Conservation (phyloP, 2,329 filamentous ascomycete species). For the Didymella glomerata region DNA sequence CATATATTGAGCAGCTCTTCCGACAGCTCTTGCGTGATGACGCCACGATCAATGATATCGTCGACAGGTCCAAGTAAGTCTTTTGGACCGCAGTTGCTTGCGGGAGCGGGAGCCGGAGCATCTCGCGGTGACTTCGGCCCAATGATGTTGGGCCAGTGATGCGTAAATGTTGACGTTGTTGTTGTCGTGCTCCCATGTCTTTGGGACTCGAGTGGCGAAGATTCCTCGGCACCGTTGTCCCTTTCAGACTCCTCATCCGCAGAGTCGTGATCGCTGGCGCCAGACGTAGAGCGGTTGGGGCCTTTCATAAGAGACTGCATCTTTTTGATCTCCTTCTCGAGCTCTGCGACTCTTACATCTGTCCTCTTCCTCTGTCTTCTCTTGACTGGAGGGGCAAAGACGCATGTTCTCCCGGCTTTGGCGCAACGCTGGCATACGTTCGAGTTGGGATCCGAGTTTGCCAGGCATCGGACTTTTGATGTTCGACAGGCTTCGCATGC, state of each 20-base stretch:
- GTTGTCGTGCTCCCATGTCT: conserved; percentile 24
- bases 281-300: conserved; percentile 34
- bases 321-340: conserved; percentile 49
- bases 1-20: conserved; percentile 43
- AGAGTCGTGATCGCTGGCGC: conserved; percentile 41
- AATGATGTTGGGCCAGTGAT: conserved; percentile 19
- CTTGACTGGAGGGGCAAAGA: conserved; percentile 50
- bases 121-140: conserved; percentile 16
- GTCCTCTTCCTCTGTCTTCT: conserved; percentile 48
- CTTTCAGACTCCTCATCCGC: conserved; percentile 38
- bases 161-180: conserved; percentile 17
- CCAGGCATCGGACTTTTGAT: conserved; percentile 48
- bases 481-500: conserved; percentile 49
- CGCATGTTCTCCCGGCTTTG: conserved; percentile 42
- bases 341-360: conserved; percentile 48
- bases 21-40: conserved; percentile 42
- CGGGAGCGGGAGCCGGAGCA: conserved; percentile 2
- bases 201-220: conserved; percentile 23
- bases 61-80: conserved; percentile 38
- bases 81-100: conserved; percentile 23
- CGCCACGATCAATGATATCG: conserved; percentile 48
- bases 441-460: conserved; percentile 36
- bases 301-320: conserved; percentile 45
- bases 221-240: conserved; percentile 26
- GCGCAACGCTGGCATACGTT: conserved; percentile 48